Conservation (phyloP, 768 basidiomycete genomes). For the Mrakia gelida region DNA sequence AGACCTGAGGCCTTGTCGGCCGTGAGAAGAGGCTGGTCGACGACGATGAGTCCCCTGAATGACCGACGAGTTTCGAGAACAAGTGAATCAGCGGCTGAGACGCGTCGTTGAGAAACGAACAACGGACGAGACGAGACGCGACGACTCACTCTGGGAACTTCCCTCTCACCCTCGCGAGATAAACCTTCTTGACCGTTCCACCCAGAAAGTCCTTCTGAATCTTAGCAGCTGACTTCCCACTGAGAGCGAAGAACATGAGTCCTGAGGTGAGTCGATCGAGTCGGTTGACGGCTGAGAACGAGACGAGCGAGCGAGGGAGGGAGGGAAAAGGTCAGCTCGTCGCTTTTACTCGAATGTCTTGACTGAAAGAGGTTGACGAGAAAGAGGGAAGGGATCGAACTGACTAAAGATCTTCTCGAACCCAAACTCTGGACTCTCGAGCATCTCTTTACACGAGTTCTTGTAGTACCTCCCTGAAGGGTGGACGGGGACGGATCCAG, state of each 20-base stretch:
- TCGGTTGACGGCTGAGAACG: constrained; percentile 74
- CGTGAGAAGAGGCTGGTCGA: constrained; percentile 80
- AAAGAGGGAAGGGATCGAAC: constrained; percentile 42
- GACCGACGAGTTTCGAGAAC: not conserved
- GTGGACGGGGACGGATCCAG: constrained; percentile 92
- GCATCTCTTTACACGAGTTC: constrained; percentile 80
- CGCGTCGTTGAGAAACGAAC: not conserved
- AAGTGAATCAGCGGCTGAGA: not conserved
- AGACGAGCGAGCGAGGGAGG: no score
- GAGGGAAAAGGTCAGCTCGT: not conserved
- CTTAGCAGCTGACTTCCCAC: constrained; percentile 60
- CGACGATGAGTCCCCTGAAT: constrained; percentile 67
- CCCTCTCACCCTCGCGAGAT: constrained; percentile 81
- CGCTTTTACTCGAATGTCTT: not conserved
- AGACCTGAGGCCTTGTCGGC: constrained; percentile 95
- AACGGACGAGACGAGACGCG: not conserved
- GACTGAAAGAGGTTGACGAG: not conserved
- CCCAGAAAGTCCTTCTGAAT: constrained; percentile 77
- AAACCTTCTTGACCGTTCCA: constrained; percentile 79
- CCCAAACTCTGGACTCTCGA: constrained; percentile 70
- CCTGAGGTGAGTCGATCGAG: constrained; percentile 92
- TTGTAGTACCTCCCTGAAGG: constrained; percentile 83
- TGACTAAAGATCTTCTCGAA: constrained; percentile 75
- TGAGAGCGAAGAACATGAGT: constrained; percentile 85
- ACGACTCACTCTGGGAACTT: constrained; percentile 72